Evolutionary conservation across 371 early-diverging fungal species (phyloP).

Genomic region (Dichotomocladium elegans): DNA sequence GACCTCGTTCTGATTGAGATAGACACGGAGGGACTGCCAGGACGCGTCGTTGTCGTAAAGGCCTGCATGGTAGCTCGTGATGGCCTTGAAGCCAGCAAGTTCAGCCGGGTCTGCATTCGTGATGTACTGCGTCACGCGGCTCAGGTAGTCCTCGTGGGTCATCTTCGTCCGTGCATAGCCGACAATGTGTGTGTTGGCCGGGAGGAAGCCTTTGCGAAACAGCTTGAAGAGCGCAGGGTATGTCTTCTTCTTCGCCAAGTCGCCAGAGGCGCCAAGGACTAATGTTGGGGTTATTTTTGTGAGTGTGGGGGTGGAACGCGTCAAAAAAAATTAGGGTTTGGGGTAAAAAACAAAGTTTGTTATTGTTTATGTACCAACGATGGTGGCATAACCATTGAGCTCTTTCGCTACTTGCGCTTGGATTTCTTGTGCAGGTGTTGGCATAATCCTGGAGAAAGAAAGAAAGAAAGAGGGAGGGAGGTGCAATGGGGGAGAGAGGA

Average conservation of each 20-base stretch:
- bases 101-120: constrained; percentile 37
- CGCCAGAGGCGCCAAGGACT: constrained; percentile 90
- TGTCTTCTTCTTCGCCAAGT: constrained; percentile 96
- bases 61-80: constrained; percentile 85
- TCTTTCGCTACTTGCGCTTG: constrained; percentile 34
- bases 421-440: constrained; percentile 33
- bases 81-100: constrained; percentile 67
- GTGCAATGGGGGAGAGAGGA: neutral
- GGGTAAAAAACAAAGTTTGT: too few species aligned
- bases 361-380: constrained; percentile 36
- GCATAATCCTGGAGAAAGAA: constrained; percentile 8
- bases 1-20: constrained; percentile 52
- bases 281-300: neutral
- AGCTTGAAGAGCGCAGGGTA: constrained; percentile 93
- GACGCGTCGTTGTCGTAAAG: constrained; percentile 82
- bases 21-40: constrained; percentile 63
- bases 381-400: constrained; percentile 40
- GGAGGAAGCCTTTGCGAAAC: constrained; percentile 73
- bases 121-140: constrained; percentile 77
- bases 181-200: constrained; percentile 72
- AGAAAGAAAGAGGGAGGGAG: neutral
- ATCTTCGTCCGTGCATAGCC: constrained; percentile 95
- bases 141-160: constrained; percentile 73
- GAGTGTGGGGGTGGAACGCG: constrained; percentile 1
- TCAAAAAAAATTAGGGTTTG: too few species aligned